Evolutionary conservation across 345 rosid species (phyloP), one percentile per base, ranked within the genome.

Genomic region (Xanthoceras sorbifolium): DNA sequence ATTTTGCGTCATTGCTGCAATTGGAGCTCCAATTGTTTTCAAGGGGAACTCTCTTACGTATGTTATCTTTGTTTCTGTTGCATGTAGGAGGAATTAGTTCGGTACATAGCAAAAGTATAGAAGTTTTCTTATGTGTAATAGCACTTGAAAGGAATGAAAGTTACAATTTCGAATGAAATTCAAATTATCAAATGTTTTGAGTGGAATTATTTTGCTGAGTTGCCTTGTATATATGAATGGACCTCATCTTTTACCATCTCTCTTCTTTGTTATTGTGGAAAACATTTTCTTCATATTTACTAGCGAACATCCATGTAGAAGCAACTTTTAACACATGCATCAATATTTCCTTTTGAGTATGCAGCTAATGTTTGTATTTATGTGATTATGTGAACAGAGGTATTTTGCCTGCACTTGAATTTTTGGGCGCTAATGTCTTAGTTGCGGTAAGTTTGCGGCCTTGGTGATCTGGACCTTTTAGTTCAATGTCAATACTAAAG

Each of bases 11-110:
- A 89, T 92, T 74, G 95, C 98, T 78, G 84, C 93, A 5, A 89
- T 97, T 55, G 98, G 97, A 76, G 96, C 97, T 74, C 97, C 97
- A 76, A 79, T 97, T 40, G 85, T 92, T 82, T 94, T 97, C 87
- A 94, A 88, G 91, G 99, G 98, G 71, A 93, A 92, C 72, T 93
- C 97, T 50, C 91, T 93, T 38, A 83, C 99, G 98, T 96, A 86
- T 91, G 97, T 81, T 77, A 64, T 66, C 73, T 59, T 69, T 60
- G 20, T 11, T 20, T 4, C 29, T 54, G 71, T 69, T 73, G 29
- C 73, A 31, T 31, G 48, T 28, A 14, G 34, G 9, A 26, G 40
- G 11, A 18, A 66, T 60, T 42, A 50, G 55, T 71, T 38, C 64
- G 26, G 63, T 29, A 42, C 25, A 57, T 4, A 74, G 28, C 28